Conservation (phyloP, 192 early-diverging fungal genomes). For the Rhizoclosmatium sp. region DNA sequence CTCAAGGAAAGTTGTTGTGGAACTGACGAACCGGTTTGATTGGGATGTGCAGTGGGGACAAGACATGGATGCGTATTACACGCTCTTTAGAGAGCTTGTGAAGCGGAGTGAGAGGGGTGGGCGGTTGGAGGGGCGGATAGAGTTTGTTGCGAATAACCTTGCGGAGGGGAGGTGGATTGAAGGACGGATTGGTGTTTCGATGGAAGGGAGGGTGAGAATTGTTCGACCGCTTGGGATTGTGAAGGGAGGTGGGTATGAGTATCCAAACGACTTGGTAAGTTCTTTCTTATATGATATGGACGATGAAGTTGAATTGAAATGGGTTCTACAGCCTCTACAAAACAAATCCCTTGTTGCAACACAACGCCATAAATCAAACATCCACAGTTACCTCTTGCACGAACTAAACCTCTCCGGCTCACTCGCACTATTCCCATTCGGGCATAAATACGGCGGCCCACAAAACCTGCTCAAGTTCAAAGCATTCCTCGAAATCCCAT, state of each 20-base stretch:
- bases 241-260: not conserved
- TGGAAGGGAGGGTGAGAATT: not conserved
- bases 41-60: constrained; percentile 4
- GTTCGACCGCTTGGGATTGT: constrained; percentile 3
- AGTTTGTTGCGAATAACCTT: constrained; percentile 21
- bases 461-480: constrained; percentile 26
- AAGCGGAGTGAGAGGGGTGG: not conserved
- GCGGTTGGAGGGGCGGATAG: not conserved
- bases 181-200: not conserved
- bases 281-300: not conserved
- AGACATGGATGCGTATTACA: constrained; percentile 10
- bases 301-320: not conserved
- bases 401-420: not conserved
- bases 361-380: constrained; percentile 11
- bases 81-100: not conserved
- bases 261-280: constrained; percentile 27
- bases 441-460: constrained; percentile 26
- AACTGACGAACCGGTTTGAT: constrained; percentile 34
- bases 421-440: constrained; percentile 7
- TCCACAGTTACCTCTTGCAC: not conserved
- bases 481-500: constrained; percentile 26
- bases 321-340: not conserved
- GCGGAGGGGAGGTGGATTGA: constrained; percentile 21
- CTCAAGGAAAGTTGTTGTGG: constrained; percentile 12
- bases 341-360: not conserved